Percentiles rank a stretch among this genome's conserved stretches.
phyloP scores from a whole-genome alignment of 2,329 filamentous ascomycete genomes.

The Stemphylium beticola region DNA sequence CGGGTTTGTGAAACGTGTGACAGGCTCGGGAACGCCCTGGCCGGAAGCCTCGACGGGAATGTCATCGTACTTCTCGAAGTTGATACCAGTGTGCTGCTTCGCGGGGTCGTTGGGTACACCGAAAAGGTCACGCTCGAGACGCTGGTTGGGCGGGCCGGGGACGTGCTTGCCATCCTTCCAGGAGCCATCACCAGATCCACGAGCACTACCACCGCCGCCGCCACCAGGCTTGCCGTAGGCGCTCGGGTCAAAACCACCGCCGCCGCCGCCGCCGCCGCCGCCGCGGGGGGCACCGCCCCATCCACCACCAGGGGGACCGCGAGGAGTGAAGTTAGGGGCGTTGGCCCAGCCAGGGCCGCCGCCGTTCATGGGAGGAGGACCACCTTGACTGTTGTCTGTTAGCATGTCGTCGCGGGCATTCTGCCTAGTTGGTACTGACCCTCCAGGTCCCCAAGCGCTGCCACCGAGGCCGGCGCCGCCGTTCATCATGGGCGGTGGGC shows the following conservation, averaged over 20 bases:
- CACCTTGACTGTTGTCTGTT: conserved; percentile 35
- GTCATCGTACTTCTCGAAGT: conserved; percentile 99
- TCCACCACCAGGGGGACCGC: conserved; percentile 48
- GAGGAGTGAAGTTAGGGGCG: conserved; percentile 64
- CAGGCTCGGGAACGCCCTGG: conserved; percentile 88
- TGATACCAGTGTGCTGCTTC: conserved; percentile 98
- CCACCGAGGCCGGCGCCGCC: conserved; percentile 64
- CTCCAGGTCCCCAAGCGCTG: conserved; percentile 63
- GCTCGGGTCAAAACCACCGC: conserved; percentile 66
- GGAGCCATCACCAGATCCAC: conserved; percentile 91
- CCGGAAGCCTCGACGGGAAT: conserved; percentile 98
- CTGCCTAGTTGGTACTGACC: conserved; percentile 28
- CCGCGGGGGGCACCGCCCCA: conserved; percentile 50
- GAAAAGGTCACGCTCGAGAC: conserved; percentile 94
- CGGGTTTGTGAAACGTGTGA: conserved; percentile 89
- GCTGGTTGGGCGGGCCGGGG: conserved; percentile 84
- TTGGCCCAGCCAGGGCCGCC: conserved; percentile 66
- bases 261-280: conserved; percentile 52
- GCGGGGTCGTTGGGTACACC: conserved; percentile 87
- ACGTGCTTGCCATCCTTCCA: conserved; percentile 98
- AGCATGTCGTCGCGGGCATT: conserved; percentile 12
- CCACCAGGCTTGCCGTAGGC: conserved; percentile 64
- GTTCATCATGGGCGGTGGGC: conserved; percentile 57
- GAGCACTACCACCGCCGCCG: conserved; percentile 62
- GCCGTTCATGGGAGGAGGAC: conserved; percentile 54